Conservation (phyloP, 306 rosid genomes). For the Styphnolobium japonicum region DNA sequence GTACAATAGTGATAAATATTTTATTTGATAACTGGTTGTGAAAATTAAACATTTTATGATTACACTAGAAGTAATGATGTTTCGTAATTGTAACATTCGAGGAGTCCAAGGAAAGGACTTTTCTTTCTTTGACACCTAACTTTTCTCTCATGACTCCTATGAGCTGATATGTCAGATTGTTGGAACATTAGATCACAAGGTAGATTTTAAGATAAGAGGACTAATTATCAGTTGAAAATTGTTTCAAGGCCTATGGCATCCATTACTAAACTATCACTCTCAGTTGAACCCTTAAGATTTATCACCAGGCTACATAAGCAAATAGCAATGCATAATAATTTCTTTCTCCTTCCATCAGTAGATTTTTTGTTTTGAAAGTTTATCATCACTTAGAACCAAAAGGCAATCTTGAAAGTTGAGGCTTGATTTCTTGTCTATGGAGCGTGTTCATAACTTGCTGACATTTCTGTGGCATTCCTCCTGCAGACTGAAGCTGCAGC, state of each 20-base stretch:
- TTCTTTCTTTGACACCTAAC: too few relatives aligned
- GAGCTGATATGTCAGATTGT: too few relatives aligned
- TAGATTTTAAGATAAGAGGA: too few relatives aligned
- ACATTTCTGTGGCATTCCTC: conserved; percentile 14
- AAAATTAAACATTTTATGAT: too few relatives aligned
- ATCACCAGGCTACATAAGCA: background rate
- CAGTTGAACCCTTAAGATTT: background rate
- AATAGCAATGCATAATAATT: background rate
- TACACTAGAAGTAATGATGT: too few relatives aligned
- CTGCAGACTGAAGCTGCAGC: conserved; percentile 92
- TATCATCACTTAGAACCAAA: background rate
- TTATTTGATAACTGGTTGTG: too few relatives aligned
- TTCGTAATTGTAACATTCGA: too few relatives aligned
- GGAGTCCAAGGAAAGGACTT: too few relatives aligned
- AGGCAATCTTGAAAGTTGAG: background rate
- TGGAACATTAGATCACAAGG: too few relatives aligned
- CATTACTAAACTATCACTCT: background rate
- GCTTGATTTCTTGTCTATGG: background rate
- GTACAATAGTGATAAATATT: too few relatives aligned
- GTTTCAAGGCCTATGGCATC: background rate
- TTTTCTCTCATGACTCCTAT: too few relatives aligned
- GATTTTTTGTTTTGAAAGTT: background rate
- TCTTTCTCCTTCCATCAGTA: background rate
- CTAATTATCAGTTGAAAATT: too few relatives aligned
- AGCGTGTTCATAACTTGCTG: conserved; percentile 6